phyloP scores from a whole-genome alignment of 805 yeast genomes.

The Schwanniomyces pseudopolymorphus region DNA sequence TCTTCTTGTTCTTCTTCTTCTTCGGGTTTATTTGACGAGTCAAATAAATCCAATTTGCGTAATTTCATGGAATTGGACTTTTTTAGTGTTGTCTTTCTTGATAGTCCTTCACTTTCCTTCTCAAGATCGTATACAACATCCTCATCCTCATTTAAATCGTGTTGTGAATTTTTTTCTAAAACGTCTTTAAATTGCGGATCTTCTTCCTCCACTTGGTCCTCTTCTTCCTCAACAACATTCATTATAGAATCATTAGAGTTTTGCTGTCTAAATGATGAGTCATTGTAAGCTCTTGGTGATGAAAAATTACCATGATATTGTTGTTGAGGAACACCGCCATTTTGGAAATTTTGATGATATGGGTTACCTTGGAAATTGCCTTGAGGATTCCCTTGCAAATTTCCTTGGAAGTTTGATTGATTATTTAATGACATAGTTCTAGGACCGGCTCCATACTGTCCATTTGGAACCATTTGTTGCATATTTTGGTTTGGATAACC shows the following conservation, averaged over 20 bases:
- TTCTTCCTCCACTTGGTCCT: constrained; percentile 17
- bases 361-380: background rate
- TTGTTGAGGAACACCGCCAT: background rate
- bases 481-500: constrained; percentile 6
- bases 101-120: constrained; percentile 23
- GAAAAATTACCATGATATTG: background rate
- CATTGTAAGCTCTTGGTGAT: background rate
- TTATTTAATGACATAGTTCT: constrained; percentile 30
- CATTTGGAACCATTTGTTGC: constrained; percentile 5
- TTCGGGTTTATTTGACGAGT: constrained; percentile 11
- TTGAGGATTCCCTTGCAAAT: background rate
- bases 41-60: constrained; percentile 39
- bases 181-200: background rate
- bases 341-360: background rate
- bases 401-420: background rate
- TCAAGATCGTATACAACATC: constrained; percentile 33
- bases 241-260: constrained; percentile 31
- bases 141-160: constrained; percentile 10
- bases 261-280: constrained; percentile 2
- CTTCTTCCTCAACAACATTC: constrained; percentile 37
- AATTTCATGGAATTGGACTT: constrained; percentile 42
- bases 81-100: constrained; percentile 40
- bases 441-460: background rate
- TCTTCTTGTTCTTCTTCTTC: constrained; percentile 5
- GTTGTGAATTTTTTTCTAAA: background rate